phyloP scores from a whole-genome alignment of 805 yeast genomes.

The Candida chilensis region DNA sequence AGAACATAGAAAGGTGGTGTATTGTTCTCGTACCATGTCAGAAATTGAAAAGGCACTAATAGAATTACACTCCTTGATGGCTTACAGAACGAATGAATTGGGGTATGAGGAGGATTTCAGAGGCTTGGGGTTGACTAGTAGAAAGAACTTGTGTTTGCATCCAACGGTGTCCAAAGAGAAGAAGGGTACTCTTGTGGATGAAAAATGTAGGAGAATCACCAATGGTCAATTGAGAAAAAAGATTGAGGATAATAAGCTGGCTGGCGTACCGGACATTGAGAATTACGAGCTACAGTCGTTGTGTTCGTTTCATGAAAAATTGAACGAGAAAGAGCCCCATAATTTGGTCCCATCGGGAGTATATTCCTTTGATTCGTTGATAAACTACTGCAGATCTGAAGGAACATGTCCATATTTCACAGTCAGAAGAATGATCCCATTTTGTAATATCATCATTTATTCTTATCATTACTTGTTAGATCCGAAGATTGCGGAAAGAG shows the following conservation, averaged over 20 bases:
- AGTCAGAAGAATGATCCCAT: slow-evolving; percentile 94
- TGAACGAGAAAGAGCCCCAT: slow-evolving; percentile 80
- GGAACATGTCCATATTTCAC: slow-evolving; percentile 95
- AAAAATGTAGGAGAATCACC: slow-evolving; percentile 89
- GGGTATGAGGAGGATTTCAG: slow-evolving; percentile 87
- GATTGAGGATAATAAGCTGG: slow-evolving; percentile 35
- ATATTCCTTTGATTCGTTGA: slow-evolving; percentile 81
- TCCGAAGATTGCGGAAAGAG: slow-evolving; percentile 95
- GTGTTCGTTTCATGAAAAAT: slow-evolving; percentile 87
- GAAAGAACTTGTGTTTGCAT: slow-evolving; percentile 90
- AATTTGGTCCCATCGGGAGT: slow-evolving; percentile 89
- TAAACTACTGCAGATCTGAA: slow-evolving; percentile 65
- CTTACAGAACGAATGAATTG: slow-evolving; percentile 69
- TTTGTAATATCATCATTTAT: slow-evolving; percentile 89
- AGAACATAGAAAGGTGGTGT: slow-evolving; percentile 87
- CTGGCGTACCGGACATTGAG: slow-evolving; percentile 44
- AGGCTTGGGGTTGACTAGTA: slow-evolving; percentile 88
- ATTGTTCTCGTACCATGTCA: slow-evolving; percentile 99
- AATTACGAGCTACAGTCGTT: slow-evolving; percentile 27
- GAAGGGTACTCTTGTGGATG: slow-evolving; percentile 91
- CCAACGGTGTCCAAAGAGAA: slow-evolving; percentile 82
- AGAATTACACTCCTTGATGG: slow-evolving; percentile 85
- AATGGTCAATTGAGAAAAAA: slow-evolving; percentile 77
- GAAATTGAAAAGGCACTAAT: slow-evolving; percentile 96
- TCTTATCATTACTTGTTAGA: slow-evolving; percentile 94